Evolutionary conservation across 371 early-diverging fungal species (phyloP).

Genomic region (Fennellomyces sp.): DNA sequence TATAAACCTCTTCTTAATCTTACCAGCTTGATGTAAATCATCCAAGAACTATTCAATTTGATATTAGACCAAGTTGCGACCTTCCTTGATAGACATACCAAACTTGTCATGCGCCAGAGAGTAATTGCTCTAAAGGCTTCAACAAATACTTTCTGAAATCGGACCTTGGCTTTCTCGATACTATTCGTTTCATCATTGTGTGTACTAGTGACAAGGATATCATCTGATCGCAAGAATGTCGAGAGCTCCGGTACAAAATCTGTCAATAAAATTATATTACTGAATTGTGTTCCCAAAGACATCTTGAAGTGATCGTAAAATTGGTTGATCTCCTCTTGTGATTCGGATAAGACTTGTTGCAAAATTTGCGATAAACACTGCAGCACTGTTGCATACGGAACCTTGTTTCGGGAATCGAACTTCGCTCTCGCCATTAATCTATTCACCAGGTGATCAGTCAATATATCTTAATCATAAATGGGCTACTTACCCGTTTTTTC

Average conservation of each 20-base stretch:
- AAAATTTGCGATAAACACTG: slow-evolving; percentile 43
- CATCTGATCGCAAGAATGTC: slow-evolving; percentile 23
- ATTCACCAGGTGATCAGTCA: background rate
- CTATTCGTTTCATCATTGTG: slow-evolving; percentile 33
- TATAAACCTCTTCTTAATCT: background rate
- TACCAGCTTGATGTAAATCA: slow-evolving; percentile 45
- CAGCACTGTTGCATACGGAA: slow-evolving; percentile 37
- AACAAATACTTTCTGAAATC: slow-evolving; percentile 43
- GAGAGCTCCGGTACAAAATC: slow-evolving; percentile 44
- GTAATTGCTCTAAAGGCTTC: slow-evolving; percentile 42
- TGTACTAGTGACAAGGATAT: background rate
- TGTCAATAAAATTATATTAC: slow-evolving; percentile 33
- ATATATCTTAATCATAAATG: no score
- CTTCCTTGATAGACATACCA: slow-evolving; percentile 24
- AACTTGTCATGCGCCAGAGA: slow-evolving; percentile 47
- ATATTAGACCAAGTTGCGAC: background rate
- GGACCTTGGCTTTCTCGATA: slow-evolving; percentile 35
- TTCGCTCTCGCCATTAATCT: slow-evolving; percentile 47
- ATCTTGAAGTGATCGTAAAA: slow-evolving; percentile 36
- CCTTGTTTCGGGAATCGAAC: slow-evolving; percentile 44
- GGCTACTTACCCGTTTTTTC: slow-evolving; percentile 37
- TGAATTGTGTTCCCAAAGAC: slow-evolving; percentile 34
- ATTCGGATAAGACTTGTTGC: slow-evolving; percentile 46
- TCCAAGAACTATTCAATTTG: slow-evolving; percentile 38
- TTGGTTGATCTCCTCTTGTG: slow-evolving; percentile 36